Evolutionary conservation across 768 basidiomycete genomes (phyloP).

Genomic region (Leucosporidium creatinivorum): DNA sequence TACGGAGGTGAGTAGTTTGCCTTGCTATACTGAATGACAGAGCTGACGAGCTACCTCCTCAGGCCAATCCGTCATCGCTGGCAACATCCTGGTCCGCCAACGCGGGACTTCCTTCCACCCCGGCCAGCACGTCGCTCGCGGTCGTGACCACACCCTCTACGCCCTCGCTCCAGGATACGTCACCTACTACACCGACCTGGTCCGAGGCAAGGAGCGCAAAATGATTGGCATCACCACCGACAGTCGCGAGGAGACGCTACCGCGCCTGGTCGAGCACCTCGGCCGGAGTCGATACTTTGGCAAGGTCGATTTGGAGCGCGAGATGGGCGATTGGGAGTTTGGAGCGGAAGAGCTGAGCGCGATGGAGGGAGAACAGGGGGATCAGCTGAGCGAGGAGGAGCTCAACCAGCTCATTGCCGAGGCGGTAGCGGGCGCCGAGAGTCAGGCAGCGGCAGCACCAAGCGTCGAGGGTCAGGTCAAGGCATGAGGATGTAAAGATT

Average conservation of each 20-base stretch:
- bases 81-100: slow-evolving; percentile 93
- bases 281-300: slow-evolving; percentile 84
- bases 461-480: too few species aligned
- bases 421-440: neutral
- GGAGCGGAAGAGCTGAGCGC: neutral
- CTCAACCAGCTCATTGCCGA: neutral
- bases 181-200: slow-evolving; percentile 75
- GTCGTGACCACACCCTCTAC: slow-evolving; percentile 89
- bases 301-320: slow-evolving; percentile 50
- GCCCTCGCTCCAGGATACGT: slow-evolving; percentile 85
- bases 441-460: too few species aligned
- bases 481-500: too few species aligned
- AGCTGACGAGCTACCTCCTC: neutral
- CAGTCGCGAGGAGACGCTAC: slow-evolving; percentile 68
- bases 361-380: neutral
- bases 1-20: slow-evolving; percentile 91
- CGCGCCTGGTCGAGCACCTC: slow-evolving; percentile 61
- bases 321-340: neutral
- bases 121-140: slow-evolving; percentile 89
- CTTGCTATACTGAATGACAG: too few species aligned
- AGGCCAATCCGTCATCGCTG: slow-evolving; percentile 89
- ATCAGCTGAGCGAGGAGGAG: slow-evolving; percentile 18
- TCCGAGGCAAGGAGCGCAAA: slow-evolving; percentile 55
- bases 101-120: slow-evolving; percentile 87
- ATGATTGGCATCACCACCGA: slow-evolving; percentile 77